Percentiles rank a stretch among this genome's conserved stretches.
These are phyloP conservation scores for Moricandia arvensis DNA, from an alignment of 345 rosid genomes.

Conservation along the genomic window DNA sequence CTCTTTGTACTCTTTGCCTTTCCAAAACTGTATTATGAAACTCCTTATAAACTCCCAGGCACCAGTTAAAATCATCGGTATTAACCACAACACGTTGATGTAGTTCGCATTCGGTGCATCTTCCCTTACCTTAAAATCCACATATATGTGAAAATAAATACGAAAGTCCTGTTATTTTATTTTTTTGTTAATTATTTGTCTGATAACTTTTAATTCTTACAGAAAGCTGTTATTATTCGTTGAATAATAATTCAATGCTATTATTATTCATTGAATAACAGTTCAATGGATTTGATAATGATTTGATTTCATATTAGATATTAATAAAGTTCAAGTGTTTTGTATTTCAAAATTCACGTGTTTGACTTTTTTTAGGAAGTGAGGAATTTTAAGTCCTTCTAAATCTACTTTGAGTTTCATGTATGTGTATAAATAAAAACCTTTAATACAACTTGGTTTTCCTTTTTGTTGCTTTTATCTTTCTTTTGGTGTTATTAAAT, in stretches of 20 bases:
- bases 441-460: background rate
- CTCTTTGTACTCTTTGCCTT: constrained; percentile 46
- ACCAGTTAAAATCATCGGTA: constrained; percentile 38
- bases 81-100: constrained; percentile 17
- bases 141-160: background rate
- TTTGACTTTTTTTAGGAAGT: background rate
- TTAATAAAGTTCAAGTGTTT: background rate
- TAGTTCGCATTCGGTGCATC: constrained; percentile 47
- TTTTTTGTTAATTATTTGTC: background rate
- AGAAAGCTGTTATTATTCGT: background rate
- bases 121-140: constrained; percentile 25
- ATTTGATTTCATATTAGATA: background rate
- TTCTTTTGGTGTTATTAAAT: background rate
- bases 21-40: constrained; percentile 30
- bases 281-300: background rate
- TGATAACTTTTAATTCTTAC: background rate
- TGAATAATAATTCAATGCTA: background rate
- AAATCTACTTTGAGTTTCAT: background rate
- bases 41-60: constrained; percentile 48
- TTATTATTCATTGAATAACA: too few species aligned
- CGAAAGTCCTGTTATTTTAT: background rate
- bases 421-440: background rate
- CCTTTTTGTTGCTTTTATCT: background rate
- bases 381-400: background rate
- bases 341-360: background rate